Base-by-base conservation (phyloP, 2,329 filamentous ascomycete species). In the Aspergillus alliaceus region DNA sequence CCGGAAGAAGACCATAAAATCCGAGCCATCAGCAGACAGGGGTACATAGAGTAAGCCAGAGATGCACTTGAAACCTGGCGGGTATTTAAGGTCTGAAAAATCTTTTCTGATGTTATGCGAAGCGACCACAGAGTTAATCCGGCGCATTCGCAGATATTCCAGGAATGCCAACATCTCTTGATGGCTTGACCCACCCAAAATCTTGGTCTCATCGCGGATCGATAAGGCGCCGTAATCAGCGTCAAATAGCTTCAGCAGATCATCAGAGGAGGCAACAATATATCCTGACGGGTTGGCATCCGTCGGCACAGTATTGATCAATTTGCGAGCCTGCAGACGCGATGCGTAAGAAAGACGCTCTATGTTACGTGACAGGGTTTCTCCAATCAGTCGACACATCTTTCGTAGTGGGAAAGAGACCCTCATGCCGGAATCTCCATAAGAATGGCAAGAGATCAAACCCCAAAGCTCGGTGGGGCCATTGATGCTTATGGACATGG, bases 1-100 rank as follows among this genome's bases (percentile, higher is more conserved):
- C n/a, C 92, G 85, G 76, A 96, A 96, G 69, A 96, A 96, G 0
- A 92, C 90, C 42, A 96, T 96, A 66, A 96, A 96, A 65, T 96
- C 92, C 29, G 80, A 80, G 0, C 92, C 92, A 1, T 85, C 85
- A 1, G 84, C 80, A 15, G 90, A 93, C 2, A 96, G 77, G 0
- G 92, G 92, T 0, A 96, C 91, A 53, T 96, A 87, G 0, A 96
- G 77, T 48, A 96, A 74, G 0, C 92, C 92, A 0, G 91, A 90
- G 56, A 96, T 85, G 20, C 87, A 77, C 57, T 86, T 82, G 67
- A 96, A 95, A 0, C 92, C 91, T 0, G 91, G 91, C 0, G 84
- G 79, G 64, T 96, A 96, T 22, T 83, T 81, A 3, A 96, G 77
- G 65, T 96, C 92, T 0, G 90, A 90, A 55, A 96, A 96, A 63